phyloP scores from a whole-genome alignment of 176 grass and related monocot species.

The Juncus inflexus region DNA sequence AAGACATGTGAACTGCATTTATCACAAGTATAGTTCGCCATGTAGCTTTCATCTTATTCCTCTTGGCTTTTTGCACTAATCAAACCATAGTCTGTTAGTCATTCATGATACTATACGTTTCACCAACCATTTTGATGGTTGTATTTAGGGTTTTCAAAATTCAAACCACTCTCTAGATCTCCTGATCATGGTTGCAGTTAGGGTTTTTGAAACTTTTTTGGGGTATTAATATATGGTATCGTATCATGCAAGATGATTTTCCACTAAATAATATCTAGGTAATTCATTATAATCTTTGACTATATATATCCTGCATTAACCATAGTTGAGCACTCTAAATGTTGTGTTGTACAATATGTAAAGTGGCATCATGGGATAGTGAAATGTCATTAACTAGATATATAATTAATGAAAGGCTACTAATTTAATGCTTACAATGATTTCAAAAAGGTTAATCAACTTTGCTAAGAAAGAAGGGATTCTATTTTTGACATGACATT shows the following conservation, averaged over 20 bases:
- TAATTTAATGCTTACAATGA: neutral
- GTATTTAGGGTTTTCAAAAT: neutral
- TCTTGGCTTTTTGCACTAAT: neutral
- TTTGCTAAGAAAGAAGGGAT: neutral
- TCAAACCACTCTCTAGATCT: neutral
- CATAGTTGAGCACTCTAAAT: constrained; percentile 1
- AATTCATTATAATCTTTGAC: constrained; percentile 2
- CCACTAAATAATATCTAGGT: constrained; percentile 1
- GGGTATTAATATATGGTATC: neutral
- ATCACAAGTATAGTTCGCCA: constrained; percentile 24
- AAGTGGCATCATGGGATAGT: neutral
- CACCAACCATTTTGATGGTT: constrained; percentile 9
- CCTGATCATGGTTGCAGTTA: neutral
- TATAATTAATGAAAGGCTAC: neutral
- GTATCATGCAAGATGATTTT: constrained; percentile 6
- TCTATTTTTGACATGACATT: constrained; percentile 13
- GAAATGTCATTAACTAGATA: neutral
- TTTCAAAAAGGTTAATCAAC: constrained; percentile 9
- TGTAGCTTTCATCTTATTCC: constrained; percentile 27
- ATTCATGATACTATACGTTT: constrained; percentile 5
- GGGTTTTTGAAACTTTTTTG: neutral
- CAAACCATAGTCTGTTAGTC: neutral
- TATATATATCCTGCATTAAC: neutral
- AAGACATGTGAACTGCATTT: constrained; percentile 5
- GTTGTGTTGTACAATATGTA: neutral